Conservation (phyloP, 345 rosid species). For the Adansonia digitata region DNA sequence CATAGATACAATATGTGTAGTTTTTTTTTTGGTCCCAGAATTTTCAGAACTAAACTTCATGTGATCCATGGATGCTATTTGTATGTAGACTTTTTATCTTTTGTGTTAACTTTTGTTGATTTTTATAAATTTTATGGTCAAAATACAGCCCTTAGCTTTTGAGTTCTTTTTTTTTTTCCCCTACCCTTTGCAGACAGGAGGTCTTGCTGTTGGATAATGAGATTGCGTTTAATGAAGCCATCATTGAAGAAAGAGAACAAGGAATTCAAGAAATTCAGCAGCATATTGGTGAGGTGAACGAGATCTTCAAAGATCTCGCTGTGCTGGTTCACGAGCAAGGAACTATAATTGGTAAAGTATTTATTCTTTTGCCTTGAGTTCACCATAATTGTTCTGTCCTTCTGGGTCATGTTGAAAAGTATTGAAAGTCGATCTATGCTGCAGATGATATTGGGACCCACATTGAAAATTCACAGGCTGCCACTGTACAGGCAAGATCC, state of each 20-base stretch:
- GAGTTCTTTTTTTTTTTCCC: conserved; percentile 13
- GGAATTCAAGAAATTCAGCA: conserved; percentile 92
- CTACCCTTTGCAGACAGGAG: conserved; percentile 83
- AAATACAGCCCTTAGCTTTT: background rate
- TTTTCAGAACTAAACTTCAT: background rate
- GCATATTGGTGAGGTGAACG: conserved; percentile 94
- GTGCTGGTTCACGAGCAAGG: conserved; percentile 91
- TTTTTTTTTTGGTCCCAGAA: background rate
- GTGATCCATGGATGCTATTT: background rate
- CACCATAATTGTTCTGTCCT: background rate
- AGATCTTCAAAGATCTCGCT: conserved; percentile 92
- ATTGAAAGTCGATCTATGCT: background rate
- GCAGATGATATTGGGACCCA: conserved; percentile 84
- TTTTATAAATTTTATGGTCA: background rate
- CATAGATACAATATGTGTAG: background rate
- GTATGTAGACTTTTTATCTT: background rate
- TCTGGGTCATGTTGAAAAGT: conserved; percentile 4
- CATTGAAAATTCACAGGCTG: conserved; percentile 60
- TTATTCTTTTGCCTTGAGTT: background rate
- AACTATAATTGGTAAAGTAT: conserved; percentile 60
- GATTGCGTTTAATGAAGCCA: conserved; percentile 81
- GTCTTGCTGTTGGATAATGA: conserved; percentile 78
- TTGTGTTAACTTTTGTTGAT: background rate
- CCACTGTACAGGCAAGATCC: conserved; percentile 70
- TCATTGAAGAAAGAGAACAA: conserved; percentile 92